phyloP scores from a whole-genome alignment of 306 rosid species.

The Phaseolus lunatus region DNA sequence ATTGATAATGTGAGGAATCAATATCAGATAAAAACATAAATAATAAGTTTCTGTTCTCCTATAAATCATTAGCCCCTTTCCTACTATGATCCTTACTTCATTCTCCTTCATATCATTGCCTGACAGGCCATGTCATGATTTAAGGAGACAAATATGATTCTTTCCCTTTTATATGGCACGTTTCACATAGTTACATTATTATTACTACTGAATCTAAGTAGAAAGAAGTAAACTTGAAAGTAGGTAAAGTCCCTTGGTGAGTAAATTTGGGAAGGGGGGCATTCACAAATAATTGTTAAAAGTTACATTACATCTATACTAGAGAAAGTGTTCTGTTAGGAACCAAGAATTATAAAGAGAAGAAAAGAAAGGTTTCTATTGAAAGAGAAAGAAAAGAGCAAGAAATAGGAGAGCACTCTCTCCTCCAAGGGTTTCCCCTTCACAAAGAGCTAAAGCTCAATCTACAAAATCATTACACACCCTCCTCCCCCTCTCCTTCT shows the following conservation, averaged over 20 bases:
- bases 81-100: neutral
- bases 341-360: too few species aligned
- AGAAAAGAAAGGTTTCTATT: too few species aligned
- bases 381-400: too few species aligned
- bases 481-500: too few species aligned
- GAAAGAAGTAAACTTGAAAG: constrained; percentile 9
- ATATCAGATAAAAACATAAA: constrained; percentile 10
- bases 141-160: constrained; percentile 6
- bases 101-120: constrained; percentile 1
- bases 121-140: constrained; percentile 24
- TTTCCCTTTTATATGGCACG: neutral
- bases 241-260: neutral
- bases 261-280: neutral
- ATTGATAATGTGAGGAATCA: constrained; percentile 19
- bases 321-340: neutral
- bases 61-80: constrained; percentile 8
- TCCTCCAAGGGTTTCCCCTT: too few species aligned
- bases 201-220: constrained; percentile 19
- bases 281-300: neutral
- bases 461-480: too few species aligned
- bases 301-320: neutral
- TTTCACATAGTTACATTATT: constrained; percentile 17
- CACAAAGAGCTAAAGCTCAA: too few species aligned
- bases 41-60: constrained; percentile 20
- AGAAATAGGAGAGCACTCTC: too few species aligned